Base-by-base conservation (phyloP, 1,139 yeast genomes). In the Nakaseomyces sp. region DNA sequence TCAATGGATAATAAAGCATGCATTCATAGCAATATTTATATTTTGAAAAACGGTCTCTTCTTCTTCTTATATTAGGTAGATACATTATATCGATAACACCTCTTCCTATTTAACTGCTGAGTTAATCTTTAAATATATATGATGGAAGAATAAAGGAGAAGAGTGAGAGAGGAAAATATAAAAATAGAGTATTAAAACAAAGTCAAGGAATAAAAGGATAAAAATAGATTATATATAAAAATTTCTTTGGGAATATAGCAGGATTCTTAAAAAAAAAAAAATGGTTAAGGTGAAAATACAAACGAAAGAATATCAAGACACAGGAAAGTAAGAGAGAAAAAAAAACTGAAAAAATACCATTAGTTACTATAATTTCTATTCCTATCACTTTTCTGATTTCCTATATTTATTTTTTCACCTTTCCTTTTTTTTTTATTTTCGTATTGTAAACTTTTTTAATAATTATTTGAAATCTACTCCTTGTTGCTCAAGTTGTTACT, bases 401-500 rank as follows among this genome's bases (percentile, higher is more conserved):
- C n/a, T n/a, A n/a, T n/a, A n/a, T n/a, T n/a, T n/a, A n/a, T 15
- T 5, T 15, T 29, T 13, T 15, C 10, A n/a, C 5, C 30, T 26
- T 8, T n/a, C 13, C 13, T 7, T 16, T 8, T 30, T 5, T 30
- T 16, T 30, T 30, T 16, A 5, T 30, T 30, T 30, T 15, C 18
- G 10, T n/a, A 26, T n/a, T 8, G 6, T 16, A 5, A 12, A 30
- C 4, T 30, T 15, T 18, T 26, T n/a, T 10, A 26, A 26, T n/a
- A n/a, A 32, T 12, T 16, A n/a, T 32, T 5, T 32, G 9, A 22
- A 20, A 35, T 20, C 12, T 35, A 35, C 18, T 35, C 38, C 38
- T 35, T 35, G 54, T 79, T 82, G 76, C 83, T 83, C 73, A 85
- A 79, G 74, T 83, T 83, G 64, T 80, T 79, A 57, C 85, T 76